These are phyloP conservation scores for Leptographium radiaticola DNA, from an alignment of 2,329 filamentous ascomycete genomes.

Conservation along the genomic window DNA sequence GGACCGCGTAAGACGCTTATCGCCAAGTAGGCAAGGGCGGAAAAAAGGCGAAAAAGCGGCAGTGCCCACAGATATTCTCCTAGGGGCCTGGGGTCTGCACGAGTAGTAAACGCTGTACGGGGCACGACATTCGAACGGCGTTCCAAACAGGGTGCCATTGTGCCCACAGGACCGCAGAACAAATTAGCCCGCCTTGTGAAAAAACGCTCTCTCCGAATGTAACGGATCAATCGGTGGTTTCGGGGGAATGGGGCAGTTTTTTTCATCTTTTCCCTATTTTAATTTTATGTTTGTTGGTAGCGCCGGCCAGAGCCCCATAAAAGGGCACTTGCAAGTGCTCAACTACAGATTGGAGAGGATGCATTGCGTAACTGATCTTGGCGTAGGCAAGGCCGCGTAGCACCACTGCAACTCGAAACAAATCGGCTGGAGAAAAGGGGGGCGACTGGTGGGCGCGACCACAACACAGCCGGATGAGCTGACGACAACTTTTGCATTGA, in stretches of 20 bases:
- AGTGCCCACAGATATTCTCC: not conserved
- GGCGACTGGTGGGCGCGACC: not conserved
- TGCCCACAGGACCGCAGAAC: too few species aligned
- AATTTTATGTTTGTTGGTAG: not conserved
- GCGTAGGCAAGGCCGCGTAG: not conserved
- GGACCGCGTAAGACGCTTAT: not conserved
- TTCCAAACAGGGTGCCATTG: not conserved
- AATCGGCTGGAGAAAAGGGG: not conserved
- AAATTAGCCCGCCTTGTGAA: too few species aligned
- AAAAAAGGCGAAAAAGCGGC: not conserved
- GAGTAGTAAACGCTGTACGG: not conserved
- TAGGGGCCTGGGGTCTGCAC: too few species aligned
- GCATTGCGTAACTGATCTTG: not conserved
- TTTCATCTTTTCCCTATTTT: not conserved
- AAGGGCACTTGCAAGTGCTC: not conserved
- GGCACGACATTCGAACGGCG: not conserved
- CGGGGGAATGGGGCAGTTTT: not conserved
- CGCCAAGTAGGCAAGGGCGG: not conserved
- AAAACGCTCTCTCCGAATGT: not conserved
- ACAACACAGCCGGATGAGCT: not conserved
- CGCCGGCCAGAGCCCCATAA: not conserved
- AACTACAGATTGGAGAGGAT: not conserved
- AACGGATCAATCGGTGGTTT: not conserved
- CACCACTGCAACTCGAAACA: not conserved
- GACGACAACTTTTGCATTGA: not conserved